Percentiles rank a stretch among this genome's conserved stretches.
These are phyloP conservation scores for Tulasnella sp. DNA, from an alignment of 768 basidiomycete species.

Conservation along the genomic window DNA sequence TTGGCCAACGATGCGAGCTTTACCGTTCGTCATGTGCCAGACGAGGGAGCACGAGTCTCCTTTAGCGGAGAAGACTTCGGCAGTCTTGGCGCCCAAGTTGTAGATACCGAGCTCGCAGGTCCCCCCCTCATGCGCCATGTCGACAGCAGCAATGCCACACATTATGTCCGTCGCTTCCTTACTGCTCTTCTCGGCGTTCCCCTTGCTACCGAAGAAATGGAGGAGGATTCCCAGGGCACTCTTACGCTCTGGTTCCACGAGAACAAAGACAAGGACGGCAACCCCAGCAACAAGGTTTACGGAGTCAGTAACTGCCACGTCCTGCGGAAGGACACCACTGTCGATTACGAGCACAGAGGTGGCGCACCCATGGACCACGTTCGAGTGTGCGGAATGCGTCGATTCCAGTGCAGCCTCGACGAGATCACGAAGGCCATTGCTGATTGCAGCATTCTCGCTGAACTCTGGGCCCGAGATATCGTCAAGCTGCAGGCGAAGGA, in stretches of 20 bases:
- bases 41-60: conserved; percentile 29
- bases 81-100: conserved; percentile 20
- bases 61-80: conserved; percentile 24
- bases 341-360: conserved; percentile 27
- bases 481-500: conserved; percentile 19
- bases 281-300: conserved; percentile 23
- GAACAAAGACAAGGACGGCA: conserved; percentile 21
- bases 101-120: conserved; percentile 26
- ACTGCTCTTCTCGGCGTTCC: too few species aligned
- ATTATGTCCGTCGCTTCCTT: too few species aligned
- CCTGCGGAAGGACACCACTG: conserved; percentile 22
- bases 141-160: conserved; percentile 22
- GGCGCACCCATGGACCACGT: conserved; percentile 23
- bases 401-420: conserved; percentile 27
- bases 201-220: too few species aligned
- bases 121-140: conserved; percentile 20
- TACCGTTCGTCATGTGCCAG: conserved; percentile 20
- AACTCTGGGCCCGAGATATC: too few species aligned
- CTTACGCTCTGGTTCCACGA: conserved; percentile 16
- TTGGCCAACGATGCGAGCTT: conserved; percentile 24
- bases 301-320: conserved; percentile 27
- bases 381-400: conserved; percentile 27
- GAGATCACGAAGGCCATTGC: conserved; percentile 24
- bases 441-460: conserved; percentile 21
- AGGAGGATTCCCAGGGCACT: conserved; percentile 6